Evolutionary conservation across 1,139 yeast genomes (phyloP).

Genomic region (Candida sanyaensis): DNA sequence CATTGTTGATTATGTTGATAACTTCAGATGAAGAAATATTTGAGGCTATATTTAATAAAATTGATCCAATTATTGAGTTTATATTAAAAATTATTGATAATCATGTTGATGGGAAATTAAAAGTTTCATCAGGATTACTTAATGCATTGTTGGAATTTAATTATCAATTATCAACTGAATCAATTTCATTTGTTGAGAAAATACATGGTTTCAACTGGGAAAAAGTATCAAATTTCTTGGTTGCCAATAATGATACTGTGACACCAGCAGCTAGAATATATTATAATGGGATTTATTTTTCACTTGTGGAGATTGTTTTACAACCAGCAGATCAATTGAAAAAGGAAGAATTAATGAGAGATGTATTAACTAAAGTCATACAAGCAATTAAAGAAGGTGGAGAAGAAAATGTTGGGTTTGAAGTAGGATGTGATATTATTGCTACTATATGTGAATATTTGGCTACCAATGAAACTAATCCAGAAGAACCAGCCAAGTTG

Average conservation of each 20-base stretch:
- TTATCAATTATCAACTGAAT: conserved; percentile 68
- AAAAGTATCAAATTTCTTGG: conserved; percentile 8
- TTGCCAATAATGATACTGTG: conserved; percentile 16
- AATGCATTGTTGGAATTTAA: conserved; percentile 60
- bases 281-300: conserved; percentile 62
- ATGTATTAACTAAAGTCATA: conserved; percentile 27
- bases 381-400: conserved; percentile 25
- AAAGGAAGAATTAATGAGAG: conserved; percentile 23
- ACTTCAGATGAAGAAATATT: conserved; percentile 65
- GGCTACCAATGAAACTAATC: conserved; percentile 28
- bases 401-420: conserved; percentile 43
- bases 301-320: conserved; percentile 47
- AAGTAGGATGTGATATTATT: conserved; percentile 69
- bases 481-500: conserved; percentile 18
- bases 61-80: conserved; percentile 43
- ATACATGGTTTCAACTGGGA: conserved; percentile 16
- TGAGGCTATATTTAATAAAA: conserved; percentile 46
- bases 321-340: conserved; percentile 16
- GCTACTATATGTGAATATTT: conserved; percentile 72
- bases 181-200: conserved; percentile 54
- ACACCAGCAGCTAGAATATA: conserved; percentile 52
- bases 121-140: conserved; percentile 45
- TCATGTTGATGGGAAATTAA: conserved; percentile 24
- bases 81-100: conserved; percentile 43
- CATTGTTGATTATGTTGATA: conserved; percentile 68